Percentiles rank a stretch among this genome's conserved stretches.
Evolutionary conservation across 257 asterid species (phyloP).

Genomic region (Pogostemon cablin): DNA sequence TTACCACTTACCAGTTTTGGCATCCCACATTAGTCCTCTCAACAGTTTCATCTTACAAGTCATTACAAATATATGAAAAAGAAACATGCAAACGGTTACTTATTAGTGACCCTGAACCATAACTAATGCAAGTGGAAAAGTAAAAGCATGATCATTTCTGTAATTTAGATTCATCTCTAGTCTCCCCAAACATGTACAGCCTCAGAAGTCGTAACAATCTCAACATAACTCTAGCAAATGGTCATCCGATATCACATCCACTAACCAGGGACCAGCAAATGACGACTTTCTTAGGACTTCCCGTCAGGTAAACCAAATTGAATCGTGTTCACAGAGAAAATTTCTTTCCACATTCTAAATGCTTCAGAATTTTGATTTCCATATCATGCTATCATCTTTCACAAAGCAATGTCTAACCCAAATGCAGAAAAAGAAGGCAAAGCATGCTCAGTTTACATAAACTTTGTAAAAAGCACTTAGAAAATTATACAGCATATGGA

Average conservation of each 20-base stretch:
- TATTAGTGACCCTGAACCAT: neutral
- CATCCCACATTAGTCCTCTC: neutral
- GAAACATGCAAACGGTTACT: slow-evolving; percentile 8
- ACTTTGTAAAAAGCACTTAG: slow-evolving; percentile 4
- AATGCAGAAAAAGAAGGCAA: neutral
- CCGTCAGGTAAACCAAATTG: neutral
- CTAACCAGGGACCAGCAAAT: slow-evolving; percentile 13
- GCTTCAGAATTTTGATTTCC: neutral
- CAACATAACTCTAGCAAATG: neutral
- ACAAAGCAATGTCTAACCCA: slow-evolving; percentile 7
- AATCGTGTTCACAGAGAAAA: neutral
- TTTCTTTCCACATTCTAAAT: neutral
- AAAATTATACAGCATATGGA: slow-evolving; percentile 5
- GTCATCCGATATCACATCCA: neutral
- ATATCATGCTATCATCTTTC: neutral
- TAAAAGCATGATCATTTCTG: neutral
- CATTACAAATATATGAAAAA: neutral
- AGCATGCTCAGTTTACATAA: neutral
- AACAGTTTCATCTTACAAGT: neutral
- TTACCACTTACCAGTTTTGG: neutral
- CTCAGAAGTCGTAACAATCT: slow-evolving; percentile 1
- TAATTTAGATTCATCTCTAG: slow-evolving; percentile 8
- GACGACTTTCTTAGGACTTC: neutral
- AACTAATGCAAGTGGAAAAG: neutral
- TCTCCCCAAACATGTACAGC: neutral